Conservation (phyloP, 108 stramenopile species). For the Nitzschia sp. region DNA sequence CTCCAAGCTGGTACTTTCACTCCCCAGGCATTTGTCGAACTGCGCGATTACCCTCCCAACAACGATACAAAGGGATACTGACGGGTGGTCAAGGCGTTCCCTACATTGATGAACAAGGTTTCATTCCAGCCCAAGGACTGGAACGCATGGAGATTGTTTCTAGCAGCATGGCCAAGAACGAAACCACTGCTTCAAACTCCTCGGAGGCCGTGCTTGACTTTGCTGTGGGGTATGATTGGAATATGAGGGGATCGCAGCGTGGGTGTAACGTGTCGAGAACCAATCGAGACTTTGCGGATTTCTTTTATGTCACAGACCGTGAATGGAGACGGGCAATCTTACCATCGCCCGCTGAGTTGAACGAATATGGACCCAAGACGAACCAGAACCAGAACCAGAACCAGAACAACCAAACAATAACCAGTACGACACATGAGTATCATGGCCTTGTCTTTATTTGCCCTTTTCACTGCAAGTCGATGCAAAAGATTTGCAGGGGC, state of each 20-base stretch:
- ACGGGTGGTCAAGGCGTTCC: not conserved
- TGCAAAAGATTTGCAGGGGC: not conserved
- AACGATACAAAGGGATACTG: constrained; percentile 29
- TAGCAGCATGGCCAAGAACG: not conserved
- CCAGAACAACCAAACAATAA: not conserved
- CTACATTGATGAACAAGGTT: not conserved
- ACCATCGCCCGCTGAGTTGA: not conserved
- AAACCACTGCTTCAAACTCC: not conserved
- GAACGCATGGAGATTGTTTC: not conserved
- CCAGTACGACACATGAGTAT: not conserved
- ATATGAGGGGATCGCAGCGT: not conserved
- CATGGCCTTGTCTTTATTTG: not conserved
- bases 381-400: not conserved
- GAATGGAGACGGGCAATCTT: not conserved
- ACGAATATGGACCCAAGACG: not conserved
- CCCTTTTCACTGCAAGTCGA: not conserved
- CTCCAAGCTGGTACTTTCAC: constrained; percentile 5
- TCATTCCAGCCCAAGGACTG: not conserved
- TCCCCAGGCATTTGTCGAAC: constrained; percentile 42
- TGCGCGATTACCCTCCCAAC: constrained; percentile 38
- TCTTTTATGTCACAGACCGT: not conserved
- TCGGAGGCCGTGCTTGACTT: not conserved
- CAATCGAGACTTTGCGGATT: not conserved
- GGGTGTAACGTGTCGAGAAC: not conserved
- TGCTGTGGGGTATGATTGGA: not conserved